Evolutionary conservation across 768 basidiomycete genomes (phyloP).

Genomic region (Russula vinacea): DNA sequence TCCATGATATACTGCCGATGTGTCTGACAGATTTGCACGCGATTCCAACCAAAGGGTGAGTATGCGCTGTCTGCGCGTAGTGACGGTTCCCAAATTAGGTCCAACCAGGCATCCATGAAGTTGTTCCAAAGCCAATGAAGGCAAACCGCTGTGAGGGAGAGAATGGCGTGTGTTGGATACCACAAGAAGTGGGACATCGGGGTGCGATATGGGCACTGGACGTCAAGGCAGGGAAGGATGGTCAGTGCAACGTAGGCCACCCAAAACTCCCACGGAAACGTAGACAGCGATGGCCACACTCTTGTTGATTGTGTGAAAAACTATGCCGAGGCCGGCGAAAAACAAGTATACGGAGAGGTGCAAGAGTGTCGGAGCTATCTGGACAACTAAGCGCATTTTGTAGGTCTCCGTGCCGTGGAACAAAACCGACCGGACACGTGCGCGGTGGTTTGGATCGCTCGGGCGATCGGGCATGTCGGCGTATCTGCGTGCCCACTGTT

Average conservation of each 20-base stretch:
- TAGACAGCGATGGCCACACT: not conserved
- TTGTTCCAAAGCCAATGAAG: not conserved
- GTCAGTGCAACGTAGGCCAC: not conserved
- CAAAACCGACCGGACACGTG: not conserved
- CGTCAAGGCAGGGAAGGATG: not conserved
- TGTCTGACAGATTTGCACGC: not conserved
- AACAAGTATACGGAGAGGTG: not conserved
- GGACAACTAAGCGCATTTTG: not conserved
- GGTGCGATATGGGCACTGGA: not conserved
- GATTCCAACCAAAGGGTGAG: too few species aligned
- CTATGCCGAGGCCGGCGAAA: not conserved
- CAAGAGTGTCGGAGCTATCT: not conserved
- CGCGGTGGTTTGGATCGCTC: not conserved
- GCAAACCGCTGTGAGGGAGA: not conserved
- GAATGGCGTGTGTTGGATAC: not conserved
- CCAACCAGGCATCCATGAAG: not conserved
- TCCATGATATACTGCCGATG: not conserved
- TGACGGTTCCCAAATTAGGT: slow-evolving; percentile 32
- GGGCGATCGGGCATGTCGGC: not conserved
- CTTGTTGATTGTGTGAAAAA: not conserved
- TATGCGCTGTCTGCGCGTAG: too few species aligned
- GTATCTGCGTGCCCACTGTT: not conserved
- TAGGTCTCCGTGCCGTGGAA: not conserved
- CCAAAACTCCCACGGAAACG: not conserved
- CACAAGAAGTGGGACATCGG: not conserved